Evolutionary conservation across 75 land plant genomes (phyloP).

Genomic region (Pinus taeda): DNA sequence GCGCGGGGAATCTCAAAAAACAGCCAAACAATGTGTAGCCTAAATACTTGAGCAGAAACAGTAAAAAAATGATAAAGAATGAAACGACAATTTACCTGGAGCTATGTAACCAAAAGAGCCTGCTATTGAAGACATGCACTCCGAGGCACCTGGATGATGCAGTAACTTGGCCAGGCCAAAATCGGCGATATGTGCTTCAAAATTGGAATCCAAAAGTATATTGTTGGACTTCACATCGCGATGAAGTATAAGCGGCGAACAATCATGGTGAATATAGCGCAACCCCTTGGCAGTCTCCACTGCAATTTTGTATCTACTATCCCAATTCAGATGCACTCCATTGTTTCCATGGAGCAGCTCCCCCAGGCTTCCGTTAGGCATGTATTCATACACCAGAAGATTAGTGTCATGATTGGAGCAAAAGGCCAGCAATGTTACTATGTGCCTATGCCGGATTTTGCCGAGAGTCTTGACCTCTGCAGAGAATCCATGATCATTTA

Average conservation of each 20-base stretch:
- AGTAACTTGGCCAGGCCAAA: slow-evolving; percentile 64
- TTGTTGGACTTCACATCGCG: slow-evolving; percentile 75
- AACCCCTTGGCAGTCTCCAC: slow-evolving; percentile 58
- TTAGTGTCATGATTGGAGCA: slow-evolving; percentile 66
- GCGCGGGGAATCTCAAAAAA: not conserved
- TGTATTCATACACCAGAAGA: slow-evolving; percentile 52
- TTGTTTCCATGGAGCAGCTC: slow-evolving; percentile 63
- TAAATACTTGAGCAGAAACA: too few species aligned
- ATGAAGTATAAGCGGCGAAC: slow-evolving; percentile 3
- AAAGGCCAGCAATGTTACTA: slow-evolving; percentile 61
- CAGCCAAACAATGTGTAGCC: too few species aligned
- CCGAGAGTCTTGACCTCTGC: slow-evolving; percentile 74
- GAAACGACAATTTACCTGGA: slow-evolving; percentile 36
- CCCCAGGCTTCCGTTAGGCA: slow-evolving; percentile 31
- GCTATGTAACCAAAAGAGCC: slow-evolving; percentile 89
- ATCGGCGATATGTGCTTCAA: slow-evolving; percentile 80
- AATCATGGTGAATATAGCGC: slow-evolving; percentile 80
- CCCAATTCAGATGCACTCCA: slow-evolving; percentile 55
- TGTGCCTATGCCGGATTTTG: slow-evolving; percentile 70
- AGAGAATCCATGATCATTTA: slow-evolving; percentile 61
- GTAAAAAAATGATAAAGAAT: too few species aligned
- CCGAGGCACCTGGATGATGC: slow-evolving; percentile 42
- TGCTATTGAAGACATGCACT: slow-evolving; percentile 75
- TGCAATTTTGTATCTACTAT: slow-evolving; percentile 60
- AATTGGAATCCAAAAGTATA: slow-evolving; percentile 52